Conservation (phyloP, 1,139 yeast species). For the Scheffersomyces insectosa region DNA sequence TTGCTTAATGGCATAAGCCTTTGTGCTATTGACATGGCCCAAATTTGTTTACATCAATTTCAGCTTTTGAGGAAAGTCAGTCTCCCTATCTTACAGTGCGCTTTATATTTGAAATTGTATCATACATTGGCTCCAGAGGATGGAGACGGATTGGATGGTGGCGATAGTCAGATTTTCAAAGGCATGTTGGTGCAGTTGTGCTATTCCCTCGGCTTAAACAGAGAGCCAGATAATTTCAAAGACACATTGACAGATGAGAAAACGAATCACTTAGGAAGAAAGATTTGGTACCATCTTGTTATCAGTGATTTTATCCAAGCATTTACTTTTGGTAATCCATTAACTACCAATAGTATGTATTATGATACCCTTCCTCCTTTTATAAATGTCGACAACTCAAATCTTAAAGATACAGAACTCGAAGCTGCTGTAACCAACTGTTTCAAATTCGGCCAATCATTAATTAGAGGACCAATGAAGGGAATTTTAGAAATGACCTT, state of each 20-base stretch:
- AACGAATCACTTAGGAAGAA: constrained; percentile 11
- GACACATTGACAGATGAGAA: constrained; percentile 7
- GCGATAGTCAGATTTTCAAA: constrained; percentile 10
- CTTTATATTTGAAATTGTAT: constrained; percentile 12
- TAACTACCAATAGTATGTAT: background rate
- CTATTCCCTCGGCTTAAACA: constrained; percentile 14
- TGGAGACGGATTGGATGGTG: constrained; percentile 16
- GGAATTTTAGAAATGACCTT: constrained; percentile 3
- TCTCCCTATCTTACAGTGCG: constrained; percentile 19
- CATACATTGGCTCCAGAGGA: constrained; percentile 15
- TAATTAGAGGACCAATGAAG: constrained; percentile 7
- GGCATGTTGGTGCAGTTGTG: constrained; percentile 14
- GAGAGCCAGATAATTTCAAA: constrained; percentile 15
- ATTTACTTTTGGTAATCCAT: constrained; percentile 3
- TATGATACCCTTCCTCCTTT: constrained; percentile 3
- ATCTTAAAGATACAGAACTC: background rate
- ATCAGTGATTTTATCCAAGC: constrained; percentile 8
- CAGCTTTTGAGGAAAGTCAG: constrained; percentile 22
- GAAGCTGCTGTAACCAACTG: background rate
- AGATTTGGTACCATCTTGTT: constrained; percentile 13
- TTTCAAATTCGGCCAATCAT: background rate
- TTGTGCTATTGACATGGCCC: constrained; percentile 30
- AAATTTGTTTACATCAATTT: constrained; percentile 33
- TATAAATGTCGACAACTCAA: background rate
- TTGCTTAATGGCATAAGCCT: constrained; percentile 28